Evolutionary conservation across 148 eudicot species (phyloP).

Genomic region (Salicornia ramosissima): DNA sequence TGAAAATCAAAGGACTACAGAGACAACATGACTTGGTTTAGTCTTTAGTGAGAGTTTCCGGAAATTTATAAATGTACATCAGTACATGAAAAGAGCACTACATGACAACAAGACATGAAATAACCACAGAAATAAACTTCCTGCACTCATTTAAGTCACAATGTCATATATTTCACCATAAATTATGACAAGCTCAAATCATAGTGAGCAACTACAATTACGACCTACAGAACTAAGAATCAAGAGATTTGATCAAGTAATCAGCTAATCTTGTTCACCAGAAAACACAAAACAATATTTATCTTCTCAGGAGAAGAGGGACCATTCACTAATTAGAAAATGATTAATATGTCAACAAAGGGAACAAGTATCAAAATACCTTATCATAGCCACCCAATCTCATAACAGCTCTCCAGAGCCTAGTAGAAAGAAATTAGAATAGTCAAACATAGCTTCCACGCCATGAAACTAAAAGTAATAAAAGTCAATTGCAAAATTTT

Average conservation of each 20-base stretch:
- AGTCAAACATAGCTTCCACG: neutral
- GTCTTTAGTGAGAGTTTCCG: neutral
- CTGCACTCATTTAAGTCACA: neutral
- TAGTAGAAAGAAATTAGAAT: conserved; percentile 25
- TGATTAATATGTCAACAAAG: neutral
- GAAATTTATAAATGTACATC: no score
- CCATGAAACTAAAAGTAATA: neutral
- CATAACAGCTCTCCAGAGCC: conserved; percentile 83
- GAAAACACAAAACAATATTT: neutral
- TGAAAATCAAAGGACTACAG: neutral
- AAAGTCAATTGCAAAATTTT: neutral
- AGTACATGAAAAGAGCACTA: neutral
- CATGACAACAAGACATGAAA: neutral
- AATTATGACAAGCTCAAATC: neutral
- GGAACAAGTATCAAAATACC: conserved; percentile 37
- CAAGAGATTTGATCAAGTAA: no score
- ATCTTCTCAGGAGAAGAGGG: neutral
- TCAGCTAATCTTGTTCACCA: neutral
- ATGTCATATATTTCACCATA: neutral
- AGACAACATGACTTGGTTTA: neutral
- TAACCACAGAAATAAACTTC: neutral
- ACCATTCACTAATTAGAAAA: neutral
- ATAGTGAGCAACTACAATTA: neutral
- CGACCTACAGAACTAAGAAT: neutral
- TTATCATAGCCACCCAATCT: conserved; percentile 90